phyloP scores from a whole-genome alignment of 495 filamentous ascomycete species.

The Diplogelasinospora grovesii region DNA sequence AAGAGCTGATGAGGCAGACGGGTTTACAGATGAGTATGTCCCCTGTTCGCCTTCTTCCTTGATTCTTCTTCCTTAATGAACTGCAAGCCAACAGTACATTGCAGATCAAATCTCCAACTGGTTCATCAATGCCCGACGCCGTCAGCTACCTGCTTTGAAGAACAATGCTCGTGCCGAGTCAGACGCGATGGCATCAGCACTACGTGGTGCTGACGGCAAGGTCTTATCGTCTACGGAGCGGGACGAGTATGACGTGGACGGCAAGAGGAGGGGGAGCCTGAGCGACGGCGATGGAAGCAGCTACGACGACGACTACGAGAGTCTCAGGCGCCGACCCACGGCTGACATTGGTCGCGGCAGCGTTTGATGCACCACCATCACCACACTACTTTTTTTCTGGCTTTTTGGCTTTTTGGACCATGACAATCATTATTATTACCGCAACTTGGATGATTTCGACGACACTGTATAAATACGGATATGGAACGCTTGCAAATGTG shows the following conservation, averaged over 20 bases:
- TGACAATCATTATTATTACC: no score
- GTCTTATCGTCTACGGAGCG: slow-evolving; percentile 16
- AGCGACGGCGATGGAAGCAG: slow-evolving; percentile 34
- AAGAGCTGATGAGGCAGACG: slow-evolving; percentile 67
- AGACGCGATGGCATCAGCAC: slow-evolving; percentile 21
- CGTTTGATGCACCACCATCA: slow-evolving; percentile 3
- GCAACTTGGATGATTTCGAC: no score
- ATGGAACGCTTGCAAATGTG: no score
- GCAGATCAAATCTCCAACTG: slow-evolving; percentile 77
- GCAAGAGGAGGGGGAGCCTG: slow-evolving; percentile 15
- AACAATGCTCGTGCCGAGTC: slow-evolving; percentile 43
- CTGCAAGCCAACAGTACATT: no score
- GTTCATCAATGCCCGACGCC: slow-evolving; percentile 88
- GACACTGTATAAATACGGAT: no score
- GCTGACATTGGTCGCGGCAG: slow-evolving; percentile 18
- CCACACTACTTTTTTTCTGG: not conserved
- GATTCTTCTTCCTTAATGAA: not conserved
- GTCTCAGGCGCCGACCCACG: slow-evolving; percentile 10
- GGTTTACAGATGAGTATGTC: slow-evolving; percentile 76
- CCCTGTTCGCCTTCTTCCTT: not conserved
- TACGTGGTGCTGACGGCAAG: slow-evolving; percentile 13
- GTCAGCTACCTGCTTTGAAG: slow-evolving; percentile 63
- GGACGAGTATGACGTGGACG: slow-evolving; percentile 21
- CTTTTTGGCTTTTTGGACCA: no score
- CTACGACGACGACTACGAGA: slow-evolving; percentile 27